Evolutionary conservation across 257 asterid species (phyloP).

Genomic region (Jacaranda mimosifolia): DNA sequence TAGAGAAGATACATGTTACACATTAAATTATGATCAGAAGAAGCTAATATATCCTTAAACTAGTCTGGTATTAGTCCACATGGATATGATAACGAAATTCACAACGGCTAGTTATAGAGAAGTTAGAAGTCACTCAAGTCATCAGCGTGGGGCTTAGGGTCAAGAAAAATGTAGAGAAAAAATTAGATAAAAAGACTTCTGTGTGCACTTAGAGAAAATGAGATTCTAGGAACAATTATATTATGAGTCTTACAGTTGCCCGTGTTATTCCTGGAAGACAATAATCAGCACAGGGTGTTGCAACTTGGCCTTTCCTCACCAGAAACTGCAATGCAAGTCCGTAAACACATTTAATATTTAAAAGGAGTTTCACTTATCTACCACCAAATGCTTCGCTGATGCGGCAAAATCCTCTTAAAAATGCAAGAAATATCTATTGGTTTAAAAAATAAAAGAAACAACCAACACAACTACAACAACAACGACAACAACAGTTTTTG

Average conservation of each 20-base stretch:
- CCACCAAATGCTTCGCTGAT: no score
- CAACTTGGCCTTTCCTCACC: conserved; percentile 76
- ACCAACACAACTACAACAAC: no score
- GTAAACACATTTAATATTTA: neutral
- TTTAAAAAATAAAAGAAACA: no score
- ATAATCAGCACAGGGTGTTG: conserved; percentile 85
- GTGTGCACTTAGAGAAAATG: conserved; percentile 12
- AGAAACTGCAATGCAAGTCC: conserved; percentile 62
- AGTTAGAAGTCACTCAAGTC: neutral
- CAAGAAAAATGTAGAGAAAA: neutral
- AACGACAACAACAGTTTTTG: no score
- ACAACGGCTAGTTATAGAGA: neutral
- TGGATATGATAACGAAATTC: neutral
- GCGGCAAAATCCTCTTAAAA: no score
- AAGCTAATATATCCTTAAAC: neutral
- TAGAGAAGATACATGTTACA: neutral
- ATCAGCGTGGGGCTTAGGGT: neutral
- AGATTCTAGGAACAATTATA: conserved; percentile 17
- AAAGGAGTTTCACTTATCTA: neutral
- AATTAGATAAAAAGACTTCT: neutral
- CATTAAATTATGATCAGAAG: neutral
- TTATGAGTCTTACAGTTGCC: conserved; percentile 64
- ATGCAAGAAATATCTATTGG: no score
- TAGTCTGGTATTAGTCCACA: neutral
- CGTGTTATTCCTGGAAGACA: conserved; percentile 92